Evolutionary conservation across 805 yeast species (phyloP).

Genomic region (Brettanomyces nanus): DNA sequence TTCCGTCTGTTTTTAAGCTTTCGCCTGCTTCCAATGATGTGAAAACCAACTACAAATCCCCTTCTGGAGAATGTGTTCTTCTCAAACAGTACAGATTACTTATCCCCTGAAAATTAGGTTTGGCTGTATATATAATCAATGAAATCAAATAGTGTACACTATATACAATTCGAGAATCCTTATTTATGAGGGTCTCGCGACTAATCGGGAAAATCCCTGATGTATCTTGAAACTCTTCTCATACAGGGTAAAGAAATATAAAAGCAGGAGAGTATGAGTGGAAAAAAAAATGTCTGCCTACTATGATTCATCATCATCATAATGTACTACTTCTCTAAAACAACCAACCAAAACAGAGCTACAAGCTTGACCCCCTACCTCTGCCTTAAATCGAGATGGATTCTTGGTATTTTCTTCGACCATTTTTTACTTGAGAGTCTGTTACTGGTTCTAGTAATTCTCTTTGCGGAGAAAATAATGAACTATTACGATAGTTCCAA

Average conservation of each 20-base stretch:
- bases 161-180: too few relatives aligned
- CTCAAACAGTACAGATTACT: conserved; percentile 49
- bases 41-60: too few relatives aligned
- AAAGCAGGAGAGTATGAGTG: too few relatives aligned
- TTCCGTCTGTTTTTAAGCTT: conserved; percentile 52
- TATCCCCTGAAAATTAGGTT: too few relatives aligned
- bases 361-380: conserved; percentile 16
- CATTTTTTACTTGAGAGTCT: not conserved
- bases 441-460: not conserved
- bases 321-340: conserved; percentile 10
- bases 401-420: conserved; percentile 11
- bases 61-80: conserved; percentile 82
- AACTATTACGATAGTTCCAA: not conserved
- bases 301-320: too few relatives aligned
- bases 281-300: too few relatives aligned
- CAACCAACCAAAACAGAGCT: conserved; percentile 17
- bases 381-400: conserved; percentile 19
- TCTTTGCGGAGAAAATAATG: not conserved
- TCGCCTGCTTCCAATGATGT: not conserved
- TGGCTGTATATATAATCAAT: too few relatives aligned
- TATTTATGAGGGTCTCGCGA: too few relatives aligned
- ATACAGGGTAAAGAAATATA: too few relatives aligned
- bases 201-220: too few relatives aligned
- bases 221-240: too few relatives aligned
- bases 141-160: too few relatives aligned